These are phyloP conservation scores for Protomyces pachydermus DNA, from an alignment of 1,139 yeast genomes.

Conservation along the genomic window DNA sequence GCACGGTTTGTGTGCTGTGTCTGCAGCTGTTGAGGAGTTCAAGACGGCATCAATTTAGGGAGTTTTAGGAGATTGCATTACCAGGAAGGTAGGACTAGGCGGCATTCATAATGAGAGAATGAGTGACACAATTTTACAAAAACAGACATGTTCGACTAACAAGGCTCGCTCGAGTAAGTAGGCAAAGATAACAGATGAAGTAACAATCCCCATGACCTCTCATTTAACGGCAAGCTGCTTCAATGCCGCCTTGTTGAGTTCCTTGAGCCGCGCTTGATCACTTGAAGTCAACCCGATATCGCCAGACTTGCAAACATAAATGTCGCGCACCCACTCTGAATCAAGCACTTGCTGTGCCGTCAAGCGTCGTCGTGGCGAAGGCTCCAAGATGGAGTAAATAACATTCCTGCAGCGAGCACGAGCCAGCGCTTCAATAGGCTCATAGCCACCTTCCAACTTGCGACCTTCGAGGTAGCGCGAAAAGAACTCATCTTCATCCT, in stretches of 20 bases:
- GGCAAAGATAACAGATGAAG: too few species aligned
- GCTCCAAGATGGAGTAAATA: constrained; percentile 85
- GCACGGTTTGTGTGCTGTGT: too few species aligned
- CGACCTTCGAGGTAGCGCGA: constrained; percentile 66
- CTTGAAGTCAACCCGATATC: constrained; percentile 37
- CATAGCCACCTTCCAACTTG: constrained; percentile 77
- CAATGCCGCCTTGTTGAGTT: background rate
- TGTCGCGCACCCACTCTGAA: constrained; percentile 94
- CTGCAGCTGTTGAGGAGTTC: too few species aligned
- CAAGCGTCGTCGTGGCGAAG: constrained; percentile 76
- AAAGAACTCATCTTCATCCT: constrained; percentile 72
- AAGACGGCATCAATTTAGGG: too few species aligned
- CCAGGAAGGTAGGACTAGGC: too few species aligned
- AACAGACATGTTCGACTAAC: too few species aligned
- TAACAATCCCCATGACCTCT: background rate
- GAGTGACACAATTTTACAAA: too few species aligned
- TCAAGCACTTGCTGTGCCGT: constrained; percentile 82
- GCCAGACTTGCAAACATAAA: constrained; percentile 69
- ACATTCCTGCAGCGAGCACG: constrained; percentile 76
- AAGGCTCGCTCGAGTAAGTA: too few species aligned
- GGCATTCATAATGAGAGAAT: too few species aligned
- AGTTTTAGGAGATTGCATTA: too few species aligned
- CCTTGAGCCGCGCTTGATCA: background rate
- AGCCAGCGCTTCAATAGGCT: constrained; percentile 63
- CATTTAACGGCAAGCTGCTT: background rate